phyloP scores from a whole-genome alignment of 441 rosid species.

The Euphorbia schlechtendalii region DNA sequence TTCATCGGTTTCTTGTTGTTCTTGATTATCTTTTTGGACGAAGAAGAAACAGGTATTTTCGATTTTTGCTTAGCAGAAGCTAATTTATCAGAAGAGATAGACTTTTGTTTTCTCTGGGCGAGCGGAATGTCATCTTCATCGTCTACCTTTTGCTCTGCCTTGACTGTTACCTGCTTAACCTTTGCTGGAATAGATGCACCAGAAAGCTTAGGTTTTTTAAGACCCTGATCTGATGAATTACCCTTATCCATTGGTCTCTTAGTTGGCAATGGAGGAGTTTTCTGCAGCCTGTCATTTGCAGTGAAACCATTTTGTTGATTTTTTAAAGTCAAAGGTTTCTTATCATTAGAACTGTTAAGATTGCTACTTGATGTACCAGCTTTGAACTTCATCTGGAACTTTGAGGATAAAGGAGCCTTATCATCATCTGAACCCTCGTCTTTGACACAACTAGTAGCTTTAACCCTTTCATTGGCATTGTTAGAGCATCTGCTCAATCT shows the following conservation, averaged over 20 bases:
- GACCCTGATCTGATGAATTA: constrained; percentile 39
- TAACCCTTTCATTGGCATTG: constrained; percentile 33
- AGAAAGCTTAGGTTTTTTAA: constrained; percentile 61
- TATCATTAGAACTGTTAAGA: constrained; percentile 32
- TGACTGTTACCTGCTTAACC: constrained; percentile 41
- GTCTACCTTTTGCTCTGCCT: constrained; percentile 43
- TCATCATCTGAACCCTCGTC: constrained; percentile 60
- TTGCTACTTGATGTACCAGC: constrained; percentile 43
- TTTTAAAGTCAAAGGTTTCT: constrained; percentile 44
- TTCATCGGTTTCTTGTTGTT: constrained; percentile 55
- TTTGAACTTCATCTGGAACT: constrained; percentile 35
- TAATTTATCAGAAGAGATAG: constrained; percentile 37
- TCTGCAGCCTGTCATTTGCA: constrained; percentile 37
- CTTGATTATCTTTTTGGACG: constrained; percentile 46
- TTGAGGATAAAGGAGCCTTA: constrained; percentile 52
- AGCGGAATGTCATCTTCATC: constrained; percentile 69
- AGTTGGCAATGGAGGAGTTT: constrained; percentile 30
- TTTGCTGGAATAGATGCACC: constrained; percentile 33
- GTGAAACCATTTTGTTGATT: constrained; percentile 55
- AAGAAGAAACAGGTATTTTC: constrained; percentile 37
- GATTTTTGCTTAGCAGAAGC: constrained; percentile 41
- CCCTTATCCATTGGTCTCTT: constrained; percentile 73
- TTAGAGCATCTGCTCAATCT: constrained; percentile 44
- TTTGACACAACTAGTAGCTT: constrained; percentile 31
- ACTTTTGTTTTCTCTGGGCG: constrained; percentile 58